Base-by-base conservation (phyloP, 176 grass and related monocot species). In the Aegilops tauschii region DNA sequence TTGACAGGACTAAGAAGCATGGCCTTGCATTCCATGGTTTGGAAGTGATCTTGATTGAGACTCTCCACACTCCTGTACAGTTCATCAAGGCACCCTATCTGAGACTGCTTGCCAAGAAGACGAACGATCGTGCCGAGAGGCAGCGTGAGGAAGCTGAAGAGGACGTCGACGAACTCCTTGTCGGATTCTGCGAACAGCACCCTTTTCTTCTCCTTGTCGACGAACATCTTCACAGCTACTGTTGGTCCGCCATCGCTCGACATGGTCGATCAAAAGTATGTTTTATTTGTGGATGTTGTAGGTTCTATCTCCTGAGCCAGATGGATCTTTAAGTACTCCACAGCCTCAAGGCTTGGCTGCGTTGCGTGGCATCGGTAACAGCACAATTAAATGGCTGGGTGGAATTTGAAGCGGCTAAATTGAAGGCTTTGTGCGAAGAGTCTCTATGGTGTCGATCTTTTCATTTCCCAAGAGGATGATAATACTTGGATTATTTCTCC, bases 61-160 rank as follows among this genome's bases (percentile, higher is more conserved):
- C 5, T 44, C 40, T 84, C 66, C 12, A 91, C 80, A 32, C 74
- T 87, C 31, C 80, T 52, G 32, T 87, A 75, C 5, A 91, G 13
- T n/a, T 35, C 14, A 50, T 80, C 80, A 5, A 91, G 34, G 81
- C 59, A 76, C 3, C 85, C 85, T 7, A 50, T 0, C 21, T 12
- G 28, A 28, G 79, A 77, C 12, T 72, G 84, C 69, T 87, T 87
- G 23, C 66, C 69, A 0, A 81, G 82, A 52, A 92, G 34, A 6
- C 80, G 79, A 49, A 90, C 62, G 76, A 86, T n/a, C 4, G 86
- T 83, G 49, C 86, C 92, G 16, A 91, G 27, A 23, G 93, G 90
- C 58, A 92, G 66, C 1, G 81, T 88, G 20, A 94, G 78, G 58
- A 94, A 94, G 45, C 90, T 94, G 31, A 92, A 75, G 11, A 94